phyloP scores from a whole-genome alignment of 1,284 basidiomycete species.

The Malassezia vespertilionis region DNA sequence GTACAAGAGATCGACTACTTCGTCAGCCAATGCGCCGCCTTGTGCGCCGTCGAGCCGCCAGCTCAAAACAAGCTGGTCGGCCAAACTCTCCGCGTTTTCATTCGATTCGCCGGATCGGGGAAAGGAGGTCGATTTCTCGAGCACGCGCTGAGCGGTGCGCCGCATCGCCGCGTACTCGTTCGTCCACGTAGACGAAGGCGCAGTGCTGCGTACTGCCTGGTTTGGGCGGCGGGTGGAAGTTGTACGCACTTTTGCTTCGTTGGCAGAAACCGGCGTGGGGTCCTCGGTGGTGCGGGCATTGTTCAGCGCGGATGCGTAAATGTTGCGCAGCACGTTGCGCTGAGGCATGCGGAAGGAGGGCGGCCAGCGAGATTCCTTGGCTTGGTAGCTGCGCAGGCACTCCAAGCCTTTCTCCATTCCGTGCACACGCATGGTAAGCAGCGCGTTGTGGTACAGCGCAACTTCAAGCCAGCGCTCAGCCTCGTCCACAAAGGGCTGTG shows the following conservation, averaged over 20 bases:
- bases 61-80: constrained; percentile 65
- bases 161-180: constrained; percentile 33
- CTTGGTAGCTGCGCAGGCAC: constrained; percentile 41
- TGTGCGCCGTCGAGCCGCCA: constrained; percentile 56
- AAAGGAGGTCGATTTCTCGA: constrained; percentile 56
- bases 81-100: constrained; percentile 66
- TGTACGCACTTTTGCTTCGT: constrained; percentile 16
- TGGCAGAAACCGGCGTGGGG: constrained; percentile 10
- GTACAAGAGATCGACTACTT: constrained; percentile 39
- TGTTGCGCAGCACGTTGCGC: constrained; percentile 37
- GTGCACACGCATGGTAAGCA: constrained; percentile 31
- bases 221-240: constrained; percentile 33
- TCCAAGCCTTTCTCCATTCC: constrained; percentile 26
- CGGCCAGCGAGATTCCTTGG: constrained; percentile 38
- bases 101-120: constrained; percentile 76
- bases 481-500: constrained; percentile 35
- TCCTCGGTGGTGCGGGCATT: constrained; percentile 20
- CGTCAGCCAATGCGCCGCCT: constrained; percentile 37
- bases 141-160: constrained; percentile 19
- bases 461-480: constrained; percentile 42
- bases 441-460: constrained; percentile 41
- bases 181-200: constrained; percentile 32
- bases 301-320: constrained; percentile 35
- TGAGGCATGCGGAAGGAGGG: constrained; percentile 38
- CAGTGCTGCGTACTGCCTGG: constrained; percentile 18